Conservation (phyloP, 2,329 filamentous ascomycete genomes). For the Botrytis medusae region DNA sequence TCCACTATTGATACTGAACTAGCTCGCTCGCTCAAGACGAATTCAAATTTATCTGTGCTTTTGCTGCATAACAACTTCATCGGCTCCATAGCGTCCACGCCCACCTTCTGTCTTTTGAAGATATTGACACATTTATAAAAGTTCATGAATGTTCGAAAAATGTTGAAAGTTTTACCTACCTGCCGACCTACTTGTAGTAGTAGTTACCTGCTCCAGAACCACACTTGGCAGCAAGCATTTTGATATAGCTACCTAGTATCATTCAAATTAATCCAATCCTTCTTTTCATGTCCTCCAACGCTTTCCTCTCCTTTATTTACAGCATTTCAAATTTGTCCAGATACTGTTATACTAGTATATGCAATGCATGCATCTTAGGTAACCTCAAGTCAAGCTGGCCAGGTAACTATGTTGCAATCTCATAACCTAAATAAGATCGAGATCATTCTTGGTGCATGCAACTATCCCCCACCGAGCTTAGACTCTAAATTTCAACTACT, state of each 20-base stretch:
- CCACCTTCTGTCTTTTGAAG: neutral
- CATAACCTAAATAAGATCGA: neutral
- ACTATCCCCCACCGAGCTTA: neutral
- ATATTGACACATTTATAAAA: neutral
- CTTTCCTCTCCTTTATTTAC: neutral
- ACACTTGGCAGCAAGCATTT: neutral
- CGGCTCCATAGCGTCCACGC: neutral
- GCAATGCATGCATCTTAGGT: conserved; percentile 7
- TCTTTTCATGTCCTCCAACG: neutral
- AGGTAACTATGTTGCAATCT: conserved; percentile 13
- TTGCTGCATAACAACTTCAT: neutral
- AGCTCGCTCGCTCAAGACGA: neutral
- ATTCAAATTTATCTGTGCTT: neutral
- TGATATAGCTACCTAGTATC: neutral
- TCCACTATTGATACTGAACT: neutral
- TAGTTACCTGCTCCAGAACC: neutral
- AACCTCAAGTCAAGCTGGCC: conserved; percentile 7
- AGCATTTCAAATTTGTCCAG: neutral
- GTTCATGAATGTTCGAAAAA: neutral
- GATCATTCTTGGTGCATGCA: neutral
- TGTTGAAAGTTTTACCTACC: neutral
- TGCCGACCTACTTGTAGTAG: neutral
- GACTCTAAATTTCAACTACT: neutral
- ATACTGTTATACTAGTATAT: neutral
- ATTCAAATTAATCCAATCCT: neutral